A percentile compares a stretch with the other conserved stretches of the same genome.
phyloP scores from a whole-genome alignment of 2,329 filamentous ascomycete genomes.

The Aspergillus sojae region DNA sequence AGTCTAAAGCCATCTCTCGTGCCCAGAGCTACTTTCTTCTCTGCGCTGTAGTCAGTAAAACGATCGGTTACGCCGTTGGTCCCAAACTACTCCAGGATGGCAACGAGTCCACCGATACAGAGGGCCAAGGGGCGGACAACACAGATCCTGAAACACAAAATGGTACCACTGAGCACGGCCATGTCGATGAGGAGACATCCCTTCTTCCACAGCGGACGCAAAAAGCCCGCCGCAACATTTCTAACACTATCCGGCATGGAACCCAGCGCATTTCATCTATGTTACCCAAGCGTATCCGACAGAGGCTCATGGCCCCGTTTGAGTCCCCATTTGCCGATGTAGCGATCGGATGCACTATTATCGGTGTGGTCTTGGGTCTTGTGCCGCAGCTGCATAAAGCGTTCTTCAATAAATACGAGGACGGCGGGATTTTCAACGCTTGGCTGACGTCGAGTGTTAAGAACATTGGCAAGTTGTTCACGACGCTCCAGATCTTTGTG shows the following conservation, averaged over 20 bases:
- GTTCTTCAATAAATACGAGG: slow-evolving; percentile 61
- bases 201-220: slow-evolving; percentile 49
- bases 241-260: neutral
- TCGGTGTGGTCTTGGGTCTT: slow-evolving; percentile 63
- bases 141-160: slow-evolving; percentile 20
- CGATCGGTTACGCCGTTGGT: slow-evolving; percentile 65
- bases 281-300: slow-evolving; percentile 36
- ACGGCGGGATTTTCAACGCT: slow-evolving; percentile 67
- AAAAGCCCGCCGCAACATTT: slow-evolving; percentile 17
- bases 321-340: slow-evolving; percentile 61
- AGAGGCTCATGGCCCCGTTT: slow-evolving; percentile 40
- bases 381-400: slow-evolving; percentile 60
- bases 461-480: slow-evolving; percentile 66
- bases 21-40: slow-evolving; percentile 69
- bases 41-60: slow-evolving; percentile 65
- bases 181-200: slow-evolving; percentile 52
- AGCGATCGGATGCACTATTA: slow-evolving; percentile 61
- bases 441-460: slow-evolving; percentile 66
- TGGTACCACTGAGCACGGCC: slow-evolving; percentile 27
- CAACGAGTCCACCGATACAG: neutral
- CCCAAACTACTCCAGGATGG: slow-evolving; percentile 57
- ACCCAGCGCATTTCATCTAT: slow-evolving; percentile 23
- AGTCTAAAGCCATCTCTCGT: slow-evolving; percentile 55
- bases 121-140: neutral
- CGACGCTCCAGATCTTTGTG: slow-evolving; percentile 65